Evolutionary conservation across 495 filamentous ascomycete species (phyloP).

Genomic region (Lepidopterella palustris): DNA sequence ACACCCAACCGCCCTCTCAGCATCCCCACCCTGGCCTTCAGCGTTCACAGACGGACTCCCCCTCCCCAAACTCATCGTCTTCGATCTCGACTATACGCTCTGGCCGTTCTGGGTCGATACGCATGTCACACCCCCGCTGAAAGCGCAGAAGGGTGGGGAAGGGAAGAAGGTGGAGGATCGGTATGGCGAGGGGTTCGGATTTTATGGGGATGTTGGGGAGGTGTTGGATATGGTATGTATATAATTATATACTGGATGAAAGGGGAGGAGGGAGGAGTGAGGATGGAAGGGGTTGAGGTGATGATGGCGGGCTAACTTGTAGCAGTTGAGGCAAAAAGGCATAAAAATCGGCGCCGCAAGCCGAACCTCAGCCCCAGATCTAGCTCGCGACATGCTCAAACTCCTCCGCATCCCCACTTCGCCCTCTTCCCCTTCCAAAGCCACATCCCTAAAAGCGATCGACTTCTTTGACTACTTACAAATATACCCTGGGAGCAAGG

Average conservation of each 20-base stretch:
- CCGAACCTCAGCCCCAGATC: slow-evolving; percentile 73
- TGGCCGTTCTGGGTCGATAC: slow-evolving; percentile 99
- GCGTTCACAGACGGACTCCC: slow-evolving; percentile 73
- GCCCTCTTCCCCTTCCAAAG: slow-evolving; percentile 36
- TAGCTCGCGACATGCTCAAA: slow-evolving; percentile 74
- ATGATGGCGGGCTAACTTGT: neutral
- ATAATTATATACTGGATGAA: neutral
- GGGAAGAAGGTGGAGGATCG: slow-evolving; percentile 40
- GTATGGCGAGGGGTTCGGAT: slow-evolving; percentile 69
- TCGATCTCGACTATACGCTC: slow-evolving; percentile 95
- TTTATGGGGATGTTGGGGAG: slow-evolving; percentile 70
- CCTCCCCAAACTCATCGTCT: slow-evolving; percentile 78
- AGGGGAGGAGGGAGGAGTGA: neutral
- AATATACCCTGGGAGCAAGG: slow-evolving; percentile 86
- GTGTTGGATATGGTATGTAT: slow-evolving; percentile 57
- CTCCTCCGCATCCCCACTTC: slow-evolving; percentile 55
- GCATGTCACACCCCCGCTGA: slow-evolving; percentile 76
- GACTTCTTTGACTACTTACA: slow-evolving; percentile 81
- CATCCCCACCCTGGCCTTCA: slow-evolving; percentile 25
- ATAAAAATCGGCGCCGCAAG: slow-evolving; percentile 71
- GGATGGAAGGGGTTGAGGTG: neutral
- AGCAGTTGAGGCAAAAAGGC: slow-evolving; percentile 33
- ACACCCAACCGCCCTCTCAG: neutral
- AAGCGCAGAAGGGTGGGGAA: slow-evolving; percentile 34
- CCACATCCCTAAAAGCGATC: slow-evolving; percentile 41